Evolutionary conservation across 2,329 filamentous ascomycete species (phyloP), one percentile per base, ranked within the genome.

Genomic region (Alternaria brassicicola): DNA sequence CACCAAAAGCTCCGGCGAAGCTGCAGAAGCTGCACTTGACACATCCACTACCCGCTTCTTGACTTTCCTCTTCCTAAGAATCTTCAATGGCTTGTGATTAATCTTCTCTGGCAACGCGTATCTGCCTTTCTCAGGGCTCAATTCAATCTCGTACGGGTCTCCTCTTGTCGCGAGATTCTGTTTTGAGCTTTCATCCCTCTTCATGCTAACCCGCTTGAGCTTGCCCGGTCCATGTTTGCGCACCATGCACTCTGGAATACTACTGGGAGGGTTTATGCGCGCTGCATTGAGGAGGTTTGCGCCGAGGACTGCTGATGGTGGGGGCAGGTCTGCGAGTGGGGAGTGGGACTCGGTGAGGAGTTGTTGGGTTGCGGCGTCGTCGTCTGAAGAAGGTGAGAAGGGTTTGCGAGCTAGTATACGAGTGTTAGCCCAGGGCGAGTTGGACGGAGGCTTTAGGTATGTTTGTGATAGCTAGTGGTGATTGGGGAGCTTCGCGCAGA

Each of bases 261-360:
- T 41, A 13, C 45, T 52, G 3, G 38, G 57, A 10, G 52, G 54
- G 17, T 60, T 36, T 33, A 66, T 47, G 26, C 72, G 71, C 25
- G 71, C 73, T 17, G 68, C 64, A 55, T 77, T 77, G 30, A 77
- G 66, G 3, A 74, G 65, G 33, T 46, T 61, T 23, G 71, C 71
- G 54, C 65, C 66, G 12, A 57, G 33, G 9, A 67, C 56, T 12
- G 69, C 64, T 2, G 67, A 59, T 38, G 63, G 36, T 9, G 50
- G 41, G 9, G 45, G 53, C 25, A 25, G 36, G 23, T 59, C 53
- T n/a, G 59, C 45, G 7, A 52, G 50, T 12, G 62, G 52, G 5
- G 55, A 49, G 26, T 55, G 58, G 21, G 57, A 43, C 54, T 75
- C 71, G 38, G 54, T 36, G 53, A 66, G 59, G 17, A 73, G 63